A percentile compares a stretch with the other conserved stretches of the same genome.
These are phyloP conservation scores for Pseudonitzschia multiseries DNA, from an alignment of 108 stramenopile species.

Conservation along the genomic window DNA sequence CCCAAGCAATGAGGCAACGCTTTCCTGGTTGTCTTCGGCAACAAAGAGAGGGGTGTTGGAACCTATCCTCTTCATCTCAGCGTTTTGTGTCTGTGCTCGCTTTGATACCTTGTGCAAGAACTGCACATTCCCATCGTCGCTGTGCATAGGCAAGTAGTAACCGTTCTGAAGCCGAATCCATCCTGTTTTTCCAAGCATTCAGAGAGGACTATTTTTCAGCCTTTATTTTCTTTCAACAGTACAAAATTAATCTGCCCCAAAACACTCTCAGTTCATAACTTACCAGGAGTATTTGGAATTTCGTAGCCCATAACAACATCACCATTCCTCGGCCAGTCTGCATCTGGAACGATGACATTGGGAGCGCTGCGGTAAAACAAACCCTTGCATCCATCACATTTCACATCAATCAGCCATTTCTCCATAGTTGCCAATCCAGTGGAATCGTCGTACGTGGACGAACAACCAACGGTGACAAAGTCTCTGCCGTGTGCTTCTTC, in stretches of 20 bases:
- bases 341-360: conserved; percentile 82
- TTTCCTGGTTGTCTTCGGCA: conserved; percentile 27
- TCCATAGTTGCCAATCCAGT: conserved; percentile 60
- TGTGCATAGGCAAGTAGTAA: conserved; percentile 84
- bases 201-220: not conserved
- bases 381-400: conserved; percentile 78
- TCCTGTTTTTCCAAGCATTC: conserved; percentile 31
- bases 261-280: conserved; percentile 14
- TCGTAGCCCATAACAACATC: conserved; percentile 85
- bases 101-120: conserved; percentile 79
- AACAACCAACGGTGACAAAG: conserved; percentile 81
- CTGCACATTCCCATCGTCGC: conserved; percentile 68
- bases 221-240: not conserved
- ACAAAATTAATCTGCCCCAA: not conserved
- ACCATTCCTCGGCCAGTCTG: conserved; percentile 92
- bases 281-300: conserved; percentile 75
- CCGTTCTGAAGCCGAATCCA: conserved; percentile 91
- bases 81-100: conserved; percentile 63
- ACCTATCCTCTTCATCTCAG: conserved; percentile 72
- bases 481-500: conserved; percentile 76
- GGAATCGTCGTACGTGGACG: conserved; percentile 58
- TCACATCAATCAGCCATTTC: conserved; percentile 90
- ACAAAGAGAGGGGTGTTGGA: conserved; percentile 72
- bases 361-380: conserved; percentile 85
- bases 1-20: conserved; percentile 43